Base-by-base conservation (phyloP, 1,139 yeast genomes). In the Eremothecium sinecaudum region DNA sequence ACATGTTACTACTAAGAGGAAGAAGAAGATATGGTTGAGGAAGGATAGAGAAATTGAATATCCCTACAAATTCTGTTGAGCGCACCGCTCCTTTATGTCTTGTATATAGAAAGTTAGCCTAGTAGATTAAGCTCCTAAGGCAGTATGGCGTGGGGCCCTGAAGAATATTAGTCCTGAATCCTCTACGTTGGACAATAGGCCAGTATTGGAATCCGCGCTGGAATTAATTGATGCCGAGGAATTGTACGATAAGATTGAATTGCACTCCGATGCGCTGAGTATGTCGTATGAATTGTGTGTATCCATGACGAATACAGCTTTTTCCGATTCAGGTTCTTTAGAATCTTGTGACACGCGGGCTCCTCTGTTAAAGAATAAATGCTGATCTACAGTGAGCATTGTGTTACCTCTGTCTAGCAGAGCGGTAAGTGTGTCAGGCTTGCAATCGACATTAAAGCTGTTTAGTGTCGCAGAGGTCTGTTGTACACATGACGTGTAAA, bases 1-100 rank as follows among this genome's bases (percentile, higher is more conserved):
- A 51, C 93, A 86, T 59, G 75, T 75, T 16, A 71, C 74, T 4
- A 80, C 82, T 13, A 80, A 79, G 64, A 79, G 75, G 67, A 83
- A 82, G 74, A 79, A 79, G 73, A 82, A 81, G 65, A 71, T 80
- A 42, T 86, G 97, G 97, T 79, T 82, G 57, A 76, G 93, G 53
- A 80, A 80, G 56, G 86, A 77, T 48, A 79, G 80, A 49, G 64
- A 70, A 18, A 71, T 78, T 12, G 94, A 81, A 45, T 84, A 84
- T 53, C 95, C 96, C 3, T 86, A 75, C 59, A 81, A 79, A 45
- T 49, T 43, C n/a, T n/a, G n/a, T n/a, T n/a, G n/a, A n/a, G n/a
- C n/a, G n/a, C n/a, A n/a, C n/a, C n/a, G n/a, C n/a, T n/a, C n/a
- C n/a, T n/a, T n/a, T n/a, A n/a, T n/a, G n/a, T n/a, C n/a, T n/a